Conservation (phyloP, 129 eudicot genomes). For the Flaveria robusta region DNA sequence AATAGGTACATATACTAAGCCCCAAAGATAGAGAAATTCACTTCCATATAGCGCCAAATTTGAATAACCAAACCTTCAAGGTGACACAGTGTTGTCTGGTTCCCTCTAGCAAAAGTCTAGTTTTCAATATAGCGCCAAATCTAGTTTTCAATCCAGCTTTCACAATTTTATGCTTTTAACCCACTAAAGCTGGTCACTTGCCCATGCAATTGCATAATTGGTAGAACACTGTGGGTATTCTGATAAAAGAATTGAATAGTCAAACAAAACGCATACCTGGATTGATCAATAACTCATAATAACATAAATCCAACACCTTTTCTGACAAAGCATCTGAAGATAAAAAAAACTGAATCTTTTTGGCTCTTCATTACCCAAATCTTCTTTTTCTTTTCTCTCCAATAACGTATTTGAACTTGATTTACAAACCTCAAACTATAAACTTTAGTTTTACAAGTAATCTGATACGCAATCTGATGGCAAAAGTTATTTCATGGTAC, state of each 20-base stretch:
- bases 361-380: conserved; percentile 20
- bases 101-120: too few relatives aligned
- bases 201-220: too few relatives aligned
- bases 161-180: too few relatives aligned
- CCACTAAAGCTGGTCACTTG: too few relatives aligned
- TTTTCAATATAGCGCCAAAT: too few relatives aligned
- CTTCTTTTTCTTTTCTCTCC: conserved; percentile 20
- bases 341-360: conserved; percentile 23
- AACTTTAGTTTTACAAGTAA: conserved; percentile 36
- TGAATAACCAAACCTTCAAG: not conserved
- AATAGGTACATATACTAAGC: not conserved
- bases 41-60: not conserved
- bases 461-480: conserved; percentile 27
- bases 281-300: not conserved
- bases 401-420: conserved; percentile 23
- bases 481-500: conserved; percentile 20
- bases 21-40: not conserved
- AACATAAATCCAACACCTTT: conserved; percentile 17
- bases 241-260: not conserved
- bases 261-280: not conserved
- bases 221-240: too few relatives aligned
- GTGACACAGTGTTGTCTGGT: too few relatives aligned
- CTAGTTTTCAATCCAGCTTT: too few relatives aligned
- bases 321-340: conserved; percentile 22
- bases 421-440: conserved; percentile 36